These are phyloP conservation scores for Mucor mucedo DNA, from an alignment of 371 early-diverging fungal genomes.

Conservation along the genomic window DNA sequence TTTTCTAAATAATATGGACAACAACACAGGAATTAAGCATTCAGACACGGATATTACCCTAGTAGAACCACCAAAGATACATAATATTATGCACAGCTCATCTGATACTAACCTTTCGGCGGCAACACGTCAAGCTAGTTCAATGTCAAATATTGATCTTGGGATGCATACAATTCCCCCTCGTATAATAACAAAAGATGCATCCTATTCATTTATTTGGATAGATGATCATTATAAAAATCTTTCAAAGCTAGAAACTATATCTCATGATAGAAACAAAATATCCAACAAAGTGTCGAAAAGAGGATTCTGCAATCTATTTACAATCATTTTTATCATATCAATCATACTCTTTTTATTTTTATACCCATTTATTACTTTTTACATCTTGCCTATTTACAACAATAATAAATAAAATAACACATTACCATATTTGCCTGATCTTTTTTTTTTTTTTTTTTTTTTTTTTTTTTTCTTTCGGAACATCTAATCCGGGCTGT, in stretches of 20 bases:
- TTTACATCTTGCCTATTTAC: background rate
- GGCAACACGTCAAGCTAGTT: constrained; percentile 20
- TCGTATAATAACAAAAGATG: constrained; percentile 23
- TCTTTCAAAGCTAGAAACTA: constrained; percentile 7
- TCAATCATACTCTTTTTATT: constrained; percentile 24
- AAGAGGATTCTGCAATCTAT: constrained; percentile 23
- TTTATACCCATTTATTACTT: constrained; percentile 22
- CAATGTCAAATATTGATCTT: constrained; percentile 18
- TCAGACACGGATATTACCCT: constrained; percentile 14
- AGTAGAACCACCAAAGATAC: constrained; percentile 3
- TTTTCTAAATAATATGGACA: constrained; percentile 3
- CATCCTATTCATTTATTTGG: constrained; percentile 27
- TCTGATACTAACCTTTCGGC: constrained; percentile 8
- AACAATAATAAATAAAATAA: constrained; percentile 3
- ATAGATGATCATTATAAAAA: constrained; percentile 29
- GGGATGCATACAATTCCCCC: constrained; percentile 13
- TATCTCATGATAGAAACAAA: constrained; percentile 4
- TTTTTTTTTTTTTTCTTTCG: background rate
- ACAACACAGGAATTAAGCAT: constrained; percentile 3
- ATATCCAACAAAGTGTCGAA: constrained; percentile 6
- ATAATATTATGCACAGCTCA: constrained; percentile 12
- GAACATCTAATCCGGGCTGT: background rate
- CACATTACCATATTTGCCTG: background rate
- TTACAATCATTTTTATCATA: constrained; percentile 20
- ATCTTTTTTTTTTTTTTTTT: no score